Conservation (phyloP, 2,329 filamentous ascomycete species). For the Calonectria hawksworthii region DNA sequence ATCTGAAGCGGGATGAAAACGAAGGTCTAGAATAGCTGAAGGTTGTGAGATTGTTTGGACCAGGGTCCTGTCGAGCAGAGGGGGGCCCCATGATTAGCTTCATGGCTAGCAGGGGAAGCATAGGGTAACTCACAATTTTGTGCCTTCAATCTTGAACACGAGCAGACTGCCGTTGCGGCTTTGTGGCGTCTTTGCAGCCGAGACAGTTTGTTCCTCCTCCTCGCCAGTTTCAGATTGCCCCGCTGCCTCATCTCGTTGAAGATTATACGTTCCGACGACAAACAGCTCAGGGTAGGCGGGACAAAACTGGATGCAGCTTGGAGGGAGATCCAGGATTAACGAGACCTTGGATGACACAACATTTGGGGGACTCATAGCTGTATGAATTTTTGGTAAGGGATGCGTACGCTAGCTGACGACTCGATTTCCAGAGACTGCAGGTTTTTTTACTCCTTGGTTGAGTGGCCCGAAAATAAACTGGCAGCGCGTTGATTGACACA, state of each 20-base stretch:
- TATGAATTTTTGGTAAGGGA: not conserved
- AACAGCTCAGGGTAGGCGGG: constrained; percentile 74
- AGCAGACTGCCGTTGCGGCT: constrained; percentile 81
- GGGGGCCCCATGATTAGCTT: constrained; percentile 18
- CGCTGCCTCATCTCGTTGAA: constrained; percentile 65
- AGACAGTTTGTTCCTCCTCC: constrained; percentile 42
- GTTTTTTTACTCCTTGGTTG: constrained; percentile 11
- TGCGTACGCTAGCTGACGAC: not conserved
- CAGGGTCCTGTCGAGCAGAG: constrained; percentile 58
- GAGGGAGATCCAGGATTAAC: constrained; percentile 74
- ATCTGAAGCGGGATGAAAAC: constrained; percentile 73
- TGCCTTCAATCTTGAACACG: constrained; percentile 70
- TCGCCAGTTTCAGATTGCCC: constrained; percentile 33
- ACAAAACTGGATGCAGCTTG: constrained; percentile 84
- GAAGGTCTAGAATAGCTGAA: constrained; percentile 86
- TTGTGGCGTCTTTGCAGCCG: constrained; percentile 61
- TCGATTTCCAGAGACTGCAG: constrained; percentile 7
- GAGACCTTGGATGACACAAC: constrained; percentile 61
- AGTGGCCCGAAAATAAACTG: constrained; percentile 16
- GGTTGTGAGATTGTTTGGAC: constrained; percentile 73
- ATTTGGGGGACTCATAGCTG: constrained; percentile 39
- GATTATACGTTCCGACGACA: constrained; percentile 87
- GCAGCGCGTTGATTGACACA: constrained; percentile 15
- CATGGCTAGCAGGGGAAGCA: not conserved
- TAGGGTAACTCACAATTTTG: constrained; percentile 66